These are phyloP conservation scores for Talaromyces proteolyticus DNA, from an alignment of 495 filamentous ascomycete genomes.

Conservation along the genomic window DNA sequence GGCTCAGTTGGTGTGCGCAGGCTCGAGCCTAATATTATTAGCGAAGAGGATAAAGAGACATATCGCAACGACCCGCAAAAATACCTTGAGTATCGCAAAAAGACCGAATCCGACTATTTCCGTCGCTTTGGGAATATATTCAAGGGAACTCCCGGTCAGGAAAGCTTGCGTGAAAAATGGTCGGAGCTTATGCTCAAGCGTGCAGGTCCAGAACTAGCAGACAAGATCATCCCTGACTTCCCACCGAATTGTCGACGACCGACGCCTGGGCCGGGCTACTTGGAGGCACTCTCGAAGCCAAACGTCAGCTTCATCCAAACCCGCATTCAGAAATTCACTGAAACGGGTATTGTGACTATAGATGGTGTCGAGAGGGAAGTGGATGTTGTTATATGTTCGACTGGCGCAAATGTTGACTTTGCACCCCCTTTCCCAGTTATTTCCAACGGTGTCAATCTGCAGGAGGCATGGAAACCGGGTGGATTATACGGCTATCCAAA, in stretches of 20 bases:
- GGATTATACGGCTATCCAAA: slow-evolving; percentile 54
- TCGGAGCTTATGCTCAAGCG: slow-evolving; percentile 44
- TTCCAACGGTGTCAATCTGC: slow-evolving; percentile 42
- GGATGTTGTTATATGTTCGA: slow-evolving; percentile 63
- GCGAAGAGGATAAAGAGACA: slow-evolving; percentile 39
- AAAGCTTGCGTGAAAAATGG: slow-evolving; percentile 41
- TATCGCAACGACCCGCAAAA: slow-evolving; percentile 37
- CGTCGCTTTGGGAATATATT: slow-evolving; percentile 49
- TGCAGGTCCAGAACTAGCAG: slow-evolving; percentile 43
- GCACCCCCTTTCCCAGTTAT: slow-evolving; percentile 54
- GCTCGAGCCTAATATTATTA: slow-evolving; percentile 42
- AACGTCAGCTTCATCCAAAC: slow-evolving; percentile 57
- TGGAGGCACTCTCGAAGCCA: slow-evolving; percentile 58
- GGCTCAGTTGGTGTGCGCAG: slow-evolving; percentile 31
- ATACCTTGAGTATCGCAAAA: slow-evolving; percentile 45
- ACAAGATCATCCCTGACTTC: slow-evolving; percentile 57
- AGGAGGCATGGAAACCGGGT: slow-evolving; percentile 22
- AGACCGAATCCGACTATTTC: slow-evolving; percentile 51
- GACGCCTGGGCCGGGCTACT: slow-evolving; percentile 66
- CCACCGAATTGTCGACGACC: slow-evolving; percentile 62
- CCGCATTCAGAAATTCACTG: slow-evolving; percentile 51
- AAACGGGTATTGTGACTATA: slow-evolving; percentile 47
- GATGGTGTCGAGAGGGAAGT: slow-evolving; percentile 45
- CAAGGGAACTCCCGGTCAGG: slow-evolving; percentile 47
- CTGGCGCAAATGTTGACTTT: slow-evolving; percentile 56